A percentile compares a stretch with the other conserved stretches of the same genome.
Evolutionary conservation across 2,329 filamentous ascomycete genomes (phyloP).

Genomic region (Fusarium guadeloupense): DNA sequence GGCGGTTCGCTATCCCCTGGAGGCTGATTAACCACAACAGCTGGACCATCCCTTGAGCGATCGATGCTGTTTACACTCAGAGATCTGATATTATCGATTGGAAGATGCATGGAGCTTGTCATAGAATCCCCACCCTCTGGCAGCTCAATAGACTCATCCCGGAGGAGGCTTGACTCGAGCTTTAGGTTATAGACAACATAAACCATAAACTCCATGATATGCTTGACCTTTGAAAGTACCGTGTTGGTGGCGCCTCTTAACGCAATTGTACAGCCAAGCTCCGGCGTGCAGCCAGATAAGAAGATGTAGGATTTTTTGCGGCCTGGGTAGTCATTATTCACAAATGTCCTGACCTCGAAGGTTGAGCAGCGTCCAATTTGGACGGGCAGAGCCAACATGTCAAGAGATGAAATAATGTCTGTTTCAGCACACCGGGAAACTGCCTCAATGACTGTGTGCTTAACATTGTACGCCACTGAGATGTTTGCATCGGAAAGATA

Average conservation of each 20-base stretch:
- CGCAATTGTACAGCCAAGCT: constrained; percentile 94
- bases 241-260: constrained; percentile 81
- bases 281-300: constrained; percentile 86
- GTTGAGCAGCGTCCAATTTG: constrained; percentile 82
- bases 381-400: constrained; percentile 81
- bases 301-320: constrained; percentile 96
- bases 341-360: constrained; percentile 96
- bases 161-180: constrained; percentile 91
- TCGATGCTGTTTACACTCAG: constrained; percentile 46
- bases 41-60: constrained; percentile 42
- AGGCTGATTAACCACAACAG: constrained; percentile 48
- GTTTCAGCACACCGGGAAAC: constrained; percentile 93
- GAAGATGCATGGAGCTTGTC: constrained; percentile 52
- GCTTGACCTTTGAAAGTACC: constrained; percentile 81
- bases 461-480: constrained; percentile 95
- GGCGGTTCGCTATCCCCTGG: constrained; percentile 51
- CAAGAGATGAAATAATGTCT: constrained; percentile 91
- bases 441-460: constrained; percentile 92
- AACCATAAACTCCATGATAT: constrained; percentile 97
- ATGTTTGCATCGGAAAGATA: constrained; percentile 90
- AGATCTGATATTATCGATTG: constrained; percentile 53
- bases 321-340: constrained; percentile 77
- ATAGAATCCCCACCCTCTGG: constrained; percentile 65
- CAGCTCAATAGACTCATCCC: constrained; percentile 89
- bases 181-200: constrained; percentile 99